A percentile compares a stretch with the other conserved stretches of the same genome.
Conservation (phyloP, 768 basidiomycete species). For the Mrakia hoshinonis region DNA sequence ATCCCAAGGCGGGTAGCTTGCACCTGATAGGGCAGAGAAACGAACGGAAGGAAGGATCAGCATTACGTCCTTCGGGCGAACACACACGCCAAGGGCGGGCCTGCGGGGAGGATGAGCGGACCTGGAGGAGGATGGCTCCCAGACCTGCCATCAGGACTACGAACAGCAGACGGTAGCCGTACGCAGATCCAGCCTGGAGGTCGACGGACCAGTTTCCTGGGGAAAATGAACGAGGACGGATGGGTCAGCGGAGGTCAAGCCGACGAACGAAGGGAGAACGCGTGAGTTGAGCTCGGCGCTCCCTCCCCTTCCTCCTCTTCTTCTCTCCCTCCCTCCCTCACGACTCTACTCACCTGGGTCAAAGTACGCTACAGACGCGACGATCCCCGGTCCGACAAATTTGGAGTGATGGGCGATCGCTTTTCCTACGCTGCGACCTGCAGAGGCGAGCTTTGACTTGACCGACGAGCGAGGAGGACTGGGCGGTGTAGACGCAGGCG, state of each 20-base stretch:
- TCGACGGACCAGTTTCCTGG: conserved; percentile 82
- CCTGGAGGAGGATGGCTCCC: conserved; percentile 52
- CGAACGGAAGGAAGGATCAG: background rate
- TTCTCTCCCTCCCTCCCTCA: background rate
- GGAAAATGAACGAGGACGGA: background rate
- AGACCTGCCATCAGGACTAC: conserved; percentile 72
- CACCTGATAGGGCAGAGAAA: conserved; percentile 65
- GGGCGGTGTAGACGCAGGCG: too few relatives aligned
- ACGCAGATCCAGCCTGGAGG: conserved; percentile 73
- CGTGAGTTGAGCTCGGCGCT: background rate
- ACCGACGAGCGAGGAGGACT: too few relatives aligned
- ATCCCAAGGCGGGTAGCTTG: conserved; percentile 68
- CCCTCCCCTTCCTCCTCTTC: background rate
- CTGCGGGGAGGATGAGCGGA: background rate
- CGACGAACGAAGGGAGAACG: background rate
- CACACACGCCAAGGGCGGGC: background rate
- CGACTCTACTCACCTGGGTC: conserved; percentile 34
- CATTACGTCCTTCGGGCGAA: too few relatives aligned
- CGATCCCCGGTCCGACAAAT: conserved; percentile 65
- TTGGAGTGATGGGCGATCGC: conserved; percentile 7
- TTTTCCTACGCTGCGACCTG: background rate
- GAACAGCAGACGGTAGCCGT: conserved; percentile 76
- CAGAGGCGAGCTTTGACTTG: too few relatives aligned
- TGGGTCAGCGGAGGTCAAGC: background rate
- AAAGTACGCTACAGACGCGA: conserved; percentile 74